A percentile compares a stretch with the other conserved stretches of the same genome.
These are phyloP conservation scores for Camellia oleifera DNA, from an alignment of 179 eudicot genomes.

Conservation along the genomic window DNA sequence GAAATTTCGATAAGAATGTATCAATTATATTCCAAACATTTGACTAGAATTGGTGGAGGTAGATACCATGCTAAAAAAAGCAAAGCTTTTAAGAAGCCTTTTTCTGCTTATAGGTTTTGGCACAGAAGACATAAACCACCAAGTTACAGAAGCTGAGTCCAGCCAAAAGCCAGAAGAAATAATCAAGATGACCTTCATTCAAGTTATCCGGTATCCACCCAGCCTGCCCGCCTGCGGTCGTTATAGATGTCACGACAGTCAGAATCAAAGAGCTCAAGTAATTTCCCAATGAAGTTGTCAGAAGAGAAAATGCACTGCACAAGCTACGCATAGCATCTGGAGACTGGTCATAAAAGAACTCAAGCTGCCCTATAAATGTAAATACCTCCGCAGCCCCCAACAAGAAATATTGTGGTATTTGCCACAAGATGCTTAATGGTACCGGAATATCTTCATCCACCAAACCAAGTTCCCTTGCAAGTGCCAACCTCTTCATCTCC, in stretches of 20 bases:
- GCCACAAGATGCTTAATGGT: conserved; percentile 55
- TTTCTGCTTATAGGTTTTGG: conserved; percentile 38
- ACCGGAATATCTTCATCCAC: conserved; percentile 33
- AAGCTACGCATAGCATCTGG: conserved; percentile 62
- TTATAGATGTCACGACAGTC: conserved; percentile 39
- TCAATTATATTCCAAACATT: too few relatives aligned
- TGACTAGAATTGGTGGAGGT: too few relatives aligned
- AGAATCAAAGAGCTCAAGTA: conserved; percentile 55
- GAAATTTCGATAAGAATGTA: too few relatives aligned
- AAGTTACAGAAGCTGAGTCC: conserved; percentile 33
- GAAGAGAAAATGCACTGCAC: conserved; percentile 46
- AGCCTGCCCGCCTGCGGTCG: conserved; percentile 38
- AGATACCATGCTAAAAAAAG: too few relatives aligned
- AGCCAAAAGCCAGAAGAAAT: conserved; percentile 42
- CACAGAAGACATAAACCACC: conserved; percentile 42
- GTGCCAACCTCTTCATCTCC: conserved; percentile 40
- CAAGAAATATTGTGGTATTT: conserved; percentile 21
- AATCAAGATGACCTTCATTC: conserved; percentile 39
- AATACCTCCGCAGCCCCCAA: too few relatives aligned
- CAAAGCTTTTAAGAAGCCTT: background rate
- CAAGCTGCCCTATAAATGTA: conserved; percentile 20
- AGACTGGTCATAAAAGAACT: conserved; percentile 7
- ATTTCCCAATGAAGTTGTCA: conserved; percentile 40
- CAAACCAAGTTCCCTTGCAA: conserved; percentile 37
- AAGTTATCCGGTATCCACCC: conserved; percentile 53